Base-by-base conservation (phyloP, 1,284 basidiomycete genomes). In the Boletus mariae region DNA sequence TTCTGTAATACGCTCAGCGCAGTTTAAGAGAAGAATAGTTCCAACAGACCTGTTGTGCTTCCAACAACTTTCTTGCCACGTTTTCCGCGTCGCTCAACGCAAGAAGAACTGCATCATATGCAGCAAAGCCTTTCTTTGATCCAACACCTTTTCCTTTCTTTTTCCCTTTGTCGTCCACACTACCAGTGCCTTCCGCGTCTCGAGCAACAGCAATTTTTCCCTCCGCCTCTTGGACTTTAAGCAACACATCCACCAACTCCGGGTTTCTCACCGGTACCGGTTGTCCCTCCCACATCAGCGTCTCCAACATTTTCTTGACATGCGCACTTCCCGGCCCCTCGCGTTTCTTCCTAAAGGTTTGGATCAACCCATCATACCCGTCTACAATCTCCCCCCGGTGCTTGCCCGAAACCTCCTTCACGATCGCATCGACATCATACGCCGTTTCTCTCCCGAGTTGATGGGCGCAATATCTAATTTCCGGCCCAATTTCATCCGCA, bases 381-480 rank as follows among this genome's bases (percentile, higher is more conserved):
- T 87, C 81, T 1, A 92, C 82, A 20, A 89, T 74, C 49, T 79
- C 71, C 44, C 76, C 78, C 52, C 79, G 77, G 55, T 85, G 80
- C 64, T 73, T 80, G n/a, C 78, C 76, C 2, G 83, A 79, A 11
- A 90, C 68, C 57, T 92, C 87, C 6, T 77, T 75, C n/a, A 91
- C 88, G 59, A 94, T 90, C 3, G 77, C 82, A 59, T 88, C 86
- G 43, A 94, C 79, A 69, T 95, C 92, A 71, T 95, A 93, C 6
- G 90, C 83, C 63, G 85, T 87, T 44, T 72, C 73, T 45, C 79
- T 73, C 2, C 85, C 85, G 28, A 96, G 79, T 66, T 94, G 89
- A 67, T 98, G 96, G 0, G 94, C 94, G 60, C 89, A 92, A 73
- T 94, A 90, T 47, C 96, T 80, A 56, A 98, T 92, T 71, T 97